Evolutionary conservation across 441 rosid genomes (phyloP).

Genomic region (Pelargonium myrrhifolium): DNA sequence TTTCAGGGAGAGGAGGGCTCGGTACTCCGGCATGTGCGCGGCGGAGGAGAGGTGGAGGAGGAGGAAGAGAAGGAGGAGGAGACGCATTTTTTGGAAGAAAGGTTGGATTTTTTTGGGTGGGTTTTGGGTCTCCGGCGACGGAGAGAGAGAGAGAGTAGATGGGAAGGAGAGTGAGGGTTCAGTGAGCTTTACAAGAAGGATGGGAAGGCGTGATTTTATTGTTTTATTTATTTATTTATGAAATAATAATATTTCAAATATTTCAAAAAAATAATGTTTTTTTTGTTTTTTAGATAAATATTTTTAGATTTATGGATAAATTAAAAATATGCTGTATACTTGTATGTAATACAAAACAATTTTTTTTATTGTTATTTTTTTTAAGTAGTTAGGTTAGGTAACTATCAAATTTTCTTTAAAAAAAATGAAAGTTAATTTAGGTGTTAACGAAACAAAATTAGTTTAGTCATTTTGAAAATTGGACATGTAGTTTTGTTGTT

Average conservation of each 20-base stretch:
- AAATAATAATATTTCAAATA: neutral
- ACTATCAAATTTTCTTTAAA: no score
- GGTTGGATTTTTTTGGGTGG: neutral
- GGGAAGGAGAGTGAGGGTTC: neutral
- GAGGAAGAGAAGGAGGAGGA: constrained; percentile 37
- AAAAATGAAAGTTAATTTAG: no score
- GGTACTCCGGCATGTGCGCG: constrained; percentile 45
- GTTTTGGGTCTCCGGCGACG: constrained; percentile 19
- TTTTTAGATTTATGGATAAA: no score
- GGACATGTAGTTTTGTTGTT: no score
- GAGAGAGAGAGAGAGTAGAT: constrained; percentile 3
- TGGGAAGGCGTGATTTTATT: constrained; percentile 32
- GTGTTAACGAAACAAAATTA: no score
- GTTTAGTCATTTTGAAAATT: no score
- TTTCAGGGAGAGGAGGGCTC: constrained; percentile 67
- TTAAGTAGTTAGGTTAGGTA: no score
- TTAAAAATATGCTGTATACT: no score
- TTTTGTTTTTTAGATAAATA: no score
- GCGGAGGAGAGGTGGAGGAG: constrained; percentile 29
- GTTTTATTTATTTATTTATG: constrained; percentile 10
- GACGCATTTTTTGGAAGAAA: constrained; percentile 34
- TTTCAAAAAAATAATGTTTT: no score
- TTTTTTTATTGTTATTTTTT: no score
- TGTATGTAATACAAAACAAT: no score
- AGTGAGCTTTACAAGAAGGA: constrained; percentile 16